Evolutionary conservation across 1,284 basidiomycete genomes (phyloP).

Genomic region (Malassezia arunalokei): DNA sequence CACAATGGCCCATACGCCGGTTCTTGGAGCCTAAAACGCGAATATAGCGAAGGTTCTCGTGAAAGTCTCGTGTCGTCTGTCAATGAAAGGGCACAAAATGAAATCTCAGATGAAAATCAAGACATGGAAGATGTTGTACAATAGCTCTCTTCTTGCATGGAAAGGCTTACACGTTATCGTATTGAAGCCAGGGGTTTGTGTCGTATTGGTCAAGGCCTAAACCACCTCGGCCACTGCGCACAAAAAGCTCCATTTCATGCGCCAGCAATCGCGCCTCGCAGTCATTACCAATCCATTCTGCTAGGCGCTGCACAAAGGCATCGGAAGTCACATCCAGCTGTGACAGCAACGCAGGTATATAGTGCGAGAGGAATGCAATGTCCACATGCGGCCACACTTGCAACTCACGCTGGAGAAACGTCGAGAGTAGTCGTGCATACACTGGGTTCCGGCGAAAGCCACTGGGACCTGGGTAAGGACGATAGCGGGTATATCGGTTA

Average conservation of each 20-base stretch:
- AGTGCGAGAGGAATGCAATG: slow-evolving; percentile 8
- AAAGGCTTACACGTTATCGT: neutral
- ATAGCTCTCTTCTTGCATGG: neutral
- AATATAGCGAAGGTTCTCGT: slow-evolving; percentile 17
- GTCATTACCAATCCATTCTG: slow-evolving; percentile 12
- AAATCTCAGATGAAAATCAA: neutral
- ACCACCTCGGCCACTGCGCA: slow-evolving; percentile 12
- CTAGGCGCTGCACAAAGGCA: slow-evolving; percentile 3
- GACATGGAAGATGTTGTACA: slow-evolving; percentile 12
- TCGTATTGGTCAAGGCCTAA: slow-evolving; percentile 15
- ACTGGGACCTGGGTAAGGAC: slow-evolving; percentile 7
- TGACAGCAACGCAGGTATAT: slow-evolving; percentile 15
- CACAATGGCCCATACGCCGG: slow-evolving; percentile 58
- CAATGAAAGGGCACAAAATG: neutral
- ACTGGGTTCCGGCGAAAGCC: slow-evolving; percentile 8
- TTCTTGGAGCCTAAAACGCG: slow-evolving; percentile 47
- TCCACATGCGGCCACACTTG: slow-evolving; percentile 17
- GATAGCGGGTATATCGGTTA: slow-evolving; percentile 13
- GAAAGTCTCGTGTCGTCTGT: neutral
- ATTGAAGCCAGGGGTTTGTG: slow-evolving; percentile 14
- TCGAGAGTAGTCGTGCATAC: slow-evolving; percentile 9
- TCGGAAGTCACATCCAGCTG: slow-evolving; percentile 12
- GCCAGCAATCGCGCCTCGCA: slow-evolving; percentile 6
- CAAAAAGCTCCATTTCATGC: slow-evolving; percentile 15
- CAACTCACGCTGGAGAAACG: slow-evolving; percentile 13